Conservation (phyloP, 257 asterid species). For the Solanum virginianum region DNA sequence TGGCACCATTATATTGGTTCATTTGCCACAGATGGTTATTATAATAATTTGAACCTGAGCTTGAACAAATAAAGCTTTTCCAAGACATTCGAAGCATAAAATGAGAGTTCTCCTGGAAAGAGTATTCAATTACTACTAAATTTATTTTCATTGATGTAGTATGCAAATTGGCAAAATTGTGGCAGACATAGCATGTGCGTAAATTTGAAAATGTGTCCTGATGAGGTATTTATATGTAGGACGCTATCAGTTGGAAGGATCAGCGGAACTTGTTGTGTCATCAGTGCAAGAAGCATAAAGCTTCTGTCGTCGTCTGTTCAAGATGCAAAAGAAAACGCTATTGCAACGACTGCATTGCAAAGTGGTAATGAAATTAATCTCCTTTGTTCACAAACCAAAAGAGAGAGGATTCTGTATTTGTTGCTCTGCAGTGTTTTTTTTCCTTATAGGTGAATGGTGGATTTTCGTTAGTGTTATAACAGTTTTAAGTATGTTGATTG, state of each 20-base stretch:
- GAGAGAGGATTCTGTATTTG: background rate
- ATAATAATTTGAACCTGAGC: background rate
- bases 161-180: background rate
- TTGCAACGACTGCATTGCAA: slow-evolving; percentile 51
- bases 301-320: slow-evolving; percentile 31
- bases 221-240: slow-evolving; percentile 25
- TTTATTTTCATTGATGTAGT: background rate
- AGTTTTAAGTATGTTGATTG: background rate
- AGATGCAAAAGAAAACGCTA: slow-evolving; percentile 56
- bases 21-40: background rate
- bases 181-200: background rate
- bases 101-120: background rate
- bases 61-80: background rate
- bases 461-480: background rate
- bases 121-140: background rate
- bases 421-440: background rate
- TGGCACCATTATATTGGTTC: background rate
- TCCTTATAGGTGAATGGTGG: background rate
- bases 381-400: background rate
- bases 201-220: background rate
- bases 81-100: background rate
- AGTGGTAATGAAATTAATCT: slow-evolving; percentile 35
- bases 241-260: slow-evolving; percentile 15
- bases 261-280: slow-evolving; percentile 34
- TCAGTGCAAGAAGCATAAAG: slow-evolving; percentile 39